Evolutionary conservation across 73 alveolate species (phyloP), one percentile per base, ranked within the genome.

Genomic region (Durusdinium trenchii): DNA sequence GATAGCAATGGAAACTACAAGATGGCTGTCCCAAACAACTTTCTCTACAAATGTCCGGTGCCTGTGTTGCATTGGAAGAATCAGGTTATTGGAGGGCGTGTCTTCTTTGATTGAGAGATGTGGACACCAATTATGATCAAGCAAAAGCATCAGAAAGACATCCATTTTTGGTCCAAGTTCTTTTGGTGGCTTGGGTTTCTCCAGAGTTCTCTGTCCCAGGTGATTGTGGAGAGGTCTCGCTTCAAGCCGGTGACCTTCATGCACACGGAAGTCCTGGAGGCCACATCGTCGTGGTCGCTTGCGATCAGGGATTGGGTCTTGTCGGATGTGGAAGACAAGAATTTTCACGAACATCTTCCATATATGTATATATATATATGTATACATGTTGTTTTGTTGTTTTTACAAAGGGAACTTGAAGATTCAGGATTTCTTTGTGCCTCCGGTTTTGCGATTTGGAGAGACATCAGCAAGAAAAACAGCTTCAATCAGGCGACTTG

Each of bases 221-320:
- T 89, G 51, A 89, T 89, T 30, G 96, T 89, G 96, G 96, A 89
- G 86, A 45, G 96, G 38, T 46, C 73, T 3, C 96, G 96, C 69
- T 89, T 89, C 96, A 89, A 62, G 86, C 96, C 96, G 5, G 42
- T 50, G 6, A 89, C 96, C 42, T 6, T 2, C 51, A 89, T 89
- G 96, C 96, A 89, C 71, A 89, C 86, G 18, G 96, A 89, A 60
- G 96, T 89, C 26, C 26, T 89, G 71, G 96, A 89, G 96, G 96
- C 96, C 36, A 10, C 47, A 23, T 23, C 32, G 69, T 57, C 32
- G 69, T 57, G 69, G n/a, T n/a, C n/a, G n/a, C n/a, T n/a, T n/a
- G n/a, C n/a, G n/a, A n/a, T n/a, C n/a, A n/a, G n/a, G n/a, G n/a
- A n/a, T n/a, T n/a, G n/a, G n/a, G n/a, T n/a, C n/a, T n/a, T n/a